Evolutionary conservation across 1,284 basidiomycete genomes (phyloP), one percentile per base, ranked within the genome.

Genomic region (Apiotrichum porosum): DNA sequence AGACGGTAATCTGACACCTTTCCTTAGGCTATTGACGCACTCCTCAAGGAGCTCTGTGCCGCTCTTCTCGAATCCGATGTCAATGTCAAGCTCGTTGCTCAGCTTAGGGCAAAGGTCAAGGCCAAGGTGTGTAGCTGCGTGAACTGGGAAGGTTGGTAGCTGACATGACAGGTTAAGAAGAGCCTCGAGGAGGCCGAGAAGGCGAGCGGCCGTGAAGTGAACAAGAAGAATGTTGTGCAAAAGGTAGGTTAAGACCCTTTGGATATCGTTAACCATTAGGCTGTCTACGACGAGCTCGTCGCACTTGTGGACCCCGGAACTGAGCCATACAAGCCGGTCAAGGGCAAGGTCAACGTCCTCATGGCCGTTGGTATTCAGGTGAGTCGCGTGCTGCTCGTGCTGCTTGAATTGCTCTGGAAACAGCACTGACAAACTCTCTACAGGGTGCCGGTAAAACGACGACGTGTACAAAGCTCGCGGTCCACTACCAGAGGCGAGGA

Each of bases 361-460:
- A 99, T 99, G 95, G 89, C 91, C 31, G 92, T 97, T 49, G 92
- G 92, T 74, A 80, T 97, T 38, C 91, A 93, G 79, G 88, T 86
- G 57, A 49, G 78, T 68, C 6, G 26, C 12, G 26, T 28, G n/a
- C n/a, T n/a, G n/a, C n/a, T n/a, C n/a, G n/a, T n/a, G n/a, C n/a
- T n/a, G n/a, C n/a, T n/a, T n/a, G n/a, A n/a, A n/a, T n/a, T n/a
- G n/a, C n/a, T n/a, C n/a, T n/a, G n/a, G n/a, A n/a, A n/a, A n/a
- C n/a, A n/a, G n/a, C n/a, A n/a, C n/a, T n/a, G n/a, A n/a, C n/a
- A n/a, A n/a, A n/a, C n/a, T n/a, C n/a, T n/a, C n/a, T n/a, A n/a
- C 65, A 95, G 83, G 94, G 94, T 47, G 94, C 94, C 44, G 95
- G 94, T 39, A 98, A 98, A 79, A 98, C 94, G 4, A 98, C 94